Evolutionary conservation across 257 asterid species (phyloP), one percentile per base, ranked within the genome.

Genomic region (Orobanche coerulescens): DNA sequence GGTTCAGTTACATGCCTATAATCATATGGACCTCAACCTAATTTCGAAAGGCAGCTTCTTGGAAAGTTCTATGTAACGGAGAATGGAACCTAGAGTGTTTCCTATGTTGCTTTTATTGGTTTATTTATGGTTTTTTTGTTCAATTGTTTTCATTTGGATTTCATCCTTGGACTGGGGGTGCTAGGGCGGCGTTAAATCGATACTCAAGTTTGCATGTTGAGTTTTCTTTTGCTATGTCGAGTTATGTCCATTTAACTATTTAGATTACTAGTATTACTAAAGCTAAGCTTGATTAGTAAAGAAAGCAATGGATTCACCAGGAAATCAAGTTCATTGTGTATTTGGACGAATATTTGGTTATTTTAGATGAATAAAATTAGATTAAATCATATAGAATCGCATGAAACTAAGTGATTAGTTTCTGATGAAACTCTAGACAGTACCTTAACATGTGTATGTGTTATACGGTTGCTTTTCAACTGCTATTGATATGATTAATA

Each of bases 61-160:
- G 14, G 58, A 30, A 55, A 56, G 57, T 50, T 36, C n/a, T 4
- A 58, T 37, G 8, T 46, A 36, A 12, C 16, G 13, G 64, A 34
- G 6, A 15, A 15, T 23, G 13, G 16, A 34, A 50, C n/a, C 18
- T 55, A 44, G n/a, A 19, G 52, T 40, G 12, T 4, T 42, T 36
- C 16, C 33, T 3, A 26, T 37, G 46, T 33, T 62, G 42, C 30
- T n/a, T 34, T 47, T 33, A 8, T 44, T 61, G 12, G 19, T 58
- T 62, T 24, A 20, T 55, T 19, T 2, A 30, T 19, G 47, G 9
- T 15, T 36, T 25, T 22, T 47, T 46, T 40, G 2, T 56, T 16
- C 20, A 42, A 42, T 66, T 43, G 43, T 16, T 65, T 60, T 16
- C 13, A 14, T 22, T 64, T 66, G 46, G 71, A n/a, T n/a, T 19